Evolutionary conservation across 768 basidiomycete species (phyloP).

Genomic region (Macrocybe gigantea): DNA sequence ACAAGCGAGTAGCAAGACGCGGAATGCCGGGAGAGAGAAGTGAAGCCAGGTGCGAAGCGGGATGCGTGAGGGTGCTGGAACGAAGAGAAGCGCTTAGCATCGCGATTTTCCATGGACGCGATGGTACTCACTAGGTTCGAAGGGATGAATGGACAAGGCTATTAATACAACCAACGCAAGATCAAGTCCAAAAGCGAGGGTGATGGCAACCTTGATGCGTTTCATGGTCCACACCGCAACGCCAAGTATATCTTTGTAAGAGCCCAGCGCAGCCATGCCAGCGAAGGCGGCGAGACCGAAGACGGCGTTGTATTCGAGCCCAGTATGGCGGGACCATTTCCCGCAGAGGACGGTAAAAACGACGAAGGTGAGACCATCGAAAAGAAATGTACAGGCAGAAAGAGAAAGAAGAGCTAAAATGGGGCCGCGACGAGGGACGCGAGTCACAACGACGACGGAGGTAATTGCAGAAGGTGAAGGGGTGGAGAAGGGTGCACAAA

Average conservation of each 20-base stretch:
- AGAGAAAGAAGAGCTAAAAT: conserved; percentile 72
- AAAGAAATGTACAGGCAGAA: conserved; percentile 63
- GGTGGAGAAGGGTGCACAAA: conserved; percentile 40
- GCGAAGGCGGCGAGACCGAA: conserved; percentile 66
- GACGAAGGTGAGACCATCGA: conserved; percentile 73
- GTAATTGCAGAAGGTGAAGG: conserved; percentile 63
- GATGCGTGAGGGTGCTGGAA: conserved; percentile 17
- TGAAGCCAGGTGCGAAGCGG: conserved; percentile 29
- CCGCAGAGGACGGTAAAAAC: conserved; percentile 58
- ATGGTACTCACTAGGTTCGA: conserved; percentile 24
- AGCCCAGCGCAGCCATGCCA: conserved; percentile 68
- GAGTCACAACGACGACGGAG: conserved; percentile 66
- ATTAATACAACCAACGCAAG: conserved; percentile 52
- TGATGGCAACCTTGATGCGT: conserved; percentile 49
- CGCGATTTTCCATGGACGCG: conserved; percentile 5
- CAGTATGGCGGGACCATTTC: conserved; percentile 57
- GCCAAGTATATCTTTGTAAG: conserved; percentile 74
- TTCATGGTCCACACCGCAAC: conserved; percentile 61
- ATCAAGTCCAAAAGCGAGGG: conserved; percentile 53
- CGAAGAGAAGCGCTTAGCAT: conserved; percentile 8
- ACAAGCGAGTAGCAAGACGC: conserved; percentile 55
- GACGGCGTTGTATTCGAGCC: conserved; percentile 62
- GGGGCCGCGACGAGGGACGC: conserved; percentile 67
- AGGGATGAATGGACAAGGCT: conserved; percentile 32
- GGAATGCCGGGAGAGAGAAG: conserved; percentile 52